Percentiles rank a stretch among this genome's conserved stretches.
These are phyloP conservation scores for Plectosphaerella cucumerina DNA, from an alignment of 2,329 filamentous ascomycete species.

Conservation along the genomic window DNA sequence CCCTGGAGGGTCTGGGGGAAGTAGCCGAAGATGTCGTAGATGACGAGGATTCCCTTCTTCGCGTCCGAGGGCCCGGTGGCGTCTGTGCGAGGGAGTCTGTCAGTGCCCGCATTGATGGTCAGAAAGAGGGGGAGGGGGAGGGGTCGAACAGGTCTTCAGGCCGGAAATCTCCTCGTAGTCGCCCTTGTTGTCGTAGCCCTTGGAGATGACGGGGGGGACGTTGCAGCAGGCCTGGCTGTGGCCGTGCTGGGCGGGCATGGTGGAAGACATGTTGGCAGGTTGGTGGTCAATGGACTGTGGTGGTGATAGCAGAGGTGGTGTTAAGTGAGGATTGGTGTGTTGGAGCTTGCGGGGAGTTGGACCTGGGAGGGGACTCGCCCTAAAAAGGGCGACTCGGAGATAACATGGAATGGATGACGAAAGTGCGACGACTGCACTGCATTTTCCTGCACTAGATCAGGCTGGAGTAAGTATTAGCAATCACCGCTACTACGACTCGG, in stretches of 20 bases:
- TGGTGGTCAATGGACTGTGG: neutral
- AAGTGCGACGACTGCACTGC: too few relatives aligned
- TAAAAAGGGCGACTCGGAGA: too few relatives aligned
- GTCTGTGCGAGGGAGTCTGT: slow-evolving; percentile 27
- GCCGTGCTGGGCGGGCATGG: slow-evolving; percentile 45
- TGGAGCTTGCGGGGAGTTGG: too few relatives aligned
- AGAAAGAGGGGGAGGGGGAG: neutral
- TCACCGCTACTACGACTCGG: too few relatives aligned
- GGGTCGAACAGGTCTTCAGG: slow-evolving; percentile 43
- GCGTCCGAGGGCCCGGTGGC: slow-evolving; percentile 42
- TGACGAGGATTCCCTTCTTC: slow-evolving; percentile 55
- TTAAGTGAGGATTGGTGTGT: too few relatives aligned
- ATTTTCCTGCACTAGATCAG: too few relatives aligned
- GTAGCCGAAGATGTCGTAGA: slow-evolving; percentile 69
- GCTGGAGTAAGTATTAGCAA: too few relatives aligned
- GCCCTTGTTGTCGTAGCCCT: slow-evolving; percentile 52
- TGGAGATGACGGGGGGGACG: slow-evolving; percentile 52
- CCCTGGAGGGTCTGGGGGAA: slow-evolving; percentile 67
- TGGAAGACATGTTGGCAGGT: slow-evolving; percentile 35
- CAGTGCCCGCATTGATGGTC: neutral
- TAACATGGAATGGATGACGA: too few relatives aligned
- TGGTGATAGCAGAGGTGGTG: neutral
- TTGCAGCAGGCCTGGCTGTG: slow-evolving; percentile 56
- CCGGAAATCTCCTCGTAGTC: slow-evolving; percentile 52
- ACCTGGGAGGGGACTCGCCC: too few relatives aligned